These are phyloP conservation scores for Panicum virgatum DNA, from an alignment of 202 grass and related monocot genomes.

Conservation along the genomic window DNA sequence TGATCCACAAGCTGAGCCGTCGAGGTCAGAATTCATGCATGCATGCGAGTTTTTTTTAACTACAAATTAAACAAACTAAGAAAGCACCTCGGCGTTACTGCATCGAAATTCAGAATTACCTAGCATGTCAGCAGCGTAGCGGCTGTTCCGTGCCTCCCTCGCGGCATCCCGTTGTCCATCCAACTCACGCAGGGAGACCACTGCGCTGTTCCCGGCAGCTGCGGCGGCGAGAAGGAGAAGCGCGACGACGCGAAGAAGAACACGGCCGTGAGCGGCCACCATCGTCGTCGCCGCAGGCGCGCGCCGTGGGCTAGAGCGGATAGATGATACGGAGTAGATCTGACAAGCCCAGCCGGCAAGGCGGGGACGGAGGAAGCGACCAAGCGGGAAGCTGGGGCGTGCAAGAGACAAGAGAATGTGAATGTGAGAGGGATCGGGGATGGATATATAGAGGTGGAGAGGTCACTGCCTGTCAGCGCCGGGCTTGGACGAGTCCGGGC, in stretches of 20 bases:
- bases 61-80: background rate
- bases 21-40: background rate
- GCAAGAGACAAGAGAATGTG: conserved; percentile 51
- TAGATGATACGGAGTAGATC: conserved; percentile 2
- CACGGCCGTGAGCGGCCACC: background rate
- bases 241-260: conserved; percentile 23
- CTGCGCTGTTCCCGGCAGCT: background rate
- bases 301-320: background rate
- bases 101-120: conserved; percentile 28
- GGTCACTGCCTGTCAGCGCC: background rate
- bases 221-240: conserved; percentile 36
- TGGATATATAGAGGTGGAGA: conserved; percentile 5
- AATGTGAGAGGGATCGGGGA: background rate
- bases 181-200: conserved; percentile 49
- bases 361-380: conserved; percentile 27
- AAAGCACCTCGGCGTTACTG: background rate
- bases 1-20: no score
- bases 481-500: no score
- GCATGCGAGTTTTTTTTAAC: background rate
- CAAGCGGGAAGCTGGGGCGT: conserved; percentile 26
- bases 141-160: background rate
- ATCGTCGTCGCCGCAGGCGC: background rate
- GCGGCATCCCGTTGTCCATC: conserved; percentile 20
- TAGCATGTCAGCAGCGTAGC: conserved; percentile 35
- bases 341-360: background rate